Percentiles rank a stretch among this genome's conserved stretches.
Evolutionary conservation across 108 stramenopile genomes (phyloP).

Genomic region (Cyclotella kingstonii): DNA sequence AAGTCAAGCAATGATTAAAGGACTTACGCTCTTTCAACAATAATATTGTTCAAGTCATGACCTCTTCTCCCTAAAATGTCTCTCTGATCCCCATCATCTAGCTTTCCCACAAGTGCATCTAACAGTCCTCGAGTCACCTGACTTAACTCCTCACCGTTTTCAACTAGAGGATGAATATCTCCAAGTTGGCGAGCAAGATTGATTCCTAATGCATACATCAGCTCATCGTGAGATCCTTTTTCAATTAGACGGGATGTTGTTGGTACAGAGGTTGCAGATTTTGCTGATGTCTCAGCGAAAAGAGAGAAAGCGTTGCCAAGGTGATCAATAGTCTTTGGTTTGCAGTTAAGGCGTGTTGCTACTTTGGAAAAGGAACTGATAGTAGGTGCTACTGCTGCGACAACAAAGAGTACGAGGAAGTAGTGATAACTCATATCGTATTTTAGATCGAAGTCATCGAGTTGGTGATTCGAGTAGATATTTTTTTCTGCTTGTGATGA

Average conservation of each 20-base stretch:
- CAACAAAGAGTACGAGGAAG: too few species aligned
- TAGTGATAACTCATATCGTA: too few species aligned
- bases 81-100: conserved; percentile 66
- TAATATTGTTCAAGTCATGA: conserved; percentile 66
- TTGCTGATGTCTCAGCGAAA: conserved; percentile 16
- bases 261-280: conserved; percentile 8
- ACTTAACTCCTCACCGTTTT: conserved; percentile 73
- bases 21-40: conserved; percentile 75
- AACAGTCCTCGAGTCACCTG: conserved; percentile 76
- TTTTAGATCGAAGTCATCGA: too few species aligned
- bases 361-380: conserved; percentile 1
- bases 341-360: not conserved
- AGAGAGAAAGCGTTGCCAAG: not conserved
- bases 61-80: conserved; percentile 52
- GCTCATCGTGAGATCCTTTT: conserved; percentile 70
- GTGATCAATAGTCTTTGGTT: not conserved
- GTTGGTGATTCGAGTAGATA: too few species aligned
- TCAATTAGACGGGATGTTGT: conserved; percentile 42
- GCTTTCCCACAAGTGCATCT: conserved; percentile 74
- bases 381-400: not conserved
- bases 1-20: not conserved
- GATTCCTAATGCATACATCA: conserved; percentile 83
- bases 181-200: conserved; percentile 67
- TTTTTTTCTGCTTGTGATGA: too few species aligned
- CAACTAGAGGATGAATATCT: conserved; percentile 76